phyloP scores from a whole-genome alignment of 441 rosid species.

The Rhodomyrtus psidioides region DNA sequence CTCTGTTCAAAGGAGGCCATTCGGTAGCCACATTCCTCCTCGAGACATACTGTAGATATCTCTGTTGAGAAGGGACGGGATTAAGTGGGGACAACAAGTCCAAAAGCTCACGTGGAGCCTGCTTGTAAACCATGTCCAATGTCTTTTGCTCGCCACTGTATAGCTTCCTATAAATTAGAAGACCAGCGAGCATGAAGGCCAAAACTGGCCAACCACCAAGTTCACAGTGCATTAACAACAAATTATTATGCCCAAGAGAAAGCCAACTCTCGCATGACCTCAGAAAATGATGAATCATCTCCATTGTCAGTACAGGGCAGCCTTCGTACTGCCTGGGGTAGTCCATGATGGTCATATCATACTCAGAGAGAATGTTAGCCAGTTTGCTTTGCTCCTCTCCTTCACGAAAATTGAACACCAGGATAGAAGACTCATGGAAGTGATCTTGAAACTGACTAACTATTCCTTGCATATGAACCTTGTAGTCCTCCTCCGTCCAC shows the following conservation, averaged over 20 bases:
- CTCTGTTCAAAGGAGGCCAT: conserved; percentile 92
- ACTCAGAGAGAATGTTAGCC: conserved; percentile 51
- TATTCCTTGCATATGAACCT: conserved; percentile 49
- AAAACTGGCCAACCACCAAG: conserved; percentile 82
- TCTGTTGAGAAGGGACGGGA: conserved; percentile 82
- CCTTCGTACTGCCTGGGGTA: conserved; percentile 93
- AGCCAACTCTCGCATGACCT: conserved; percentile 97
- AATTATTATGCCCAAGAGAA: conserved; percentile 62
- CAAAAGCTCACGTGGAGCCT: conserved; percentile 87
- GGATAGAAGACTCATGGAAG: conserved; percentile 69
- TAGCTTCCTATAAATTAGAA: conserved; percentile 80
- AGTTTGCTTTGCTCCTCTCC: conserved; percentile 51
- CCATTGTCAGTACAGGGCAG: conserved; percentile 75
- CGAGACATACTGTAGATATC: conserved; percentile 82
- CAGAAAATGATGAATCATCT: conserved; percentile 81
- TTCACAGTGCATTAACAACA: conserved; percentile 91
- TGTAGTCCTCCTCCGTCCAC: conserved; percentile 60
- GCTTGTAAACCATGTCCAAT: conserved; percentile 86
- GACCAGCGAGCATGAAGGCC: conserved; percentile 77
- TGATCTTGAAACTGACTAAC: conserved; percentile 63
- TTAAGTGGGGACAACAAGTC: conserved; percentile 70
- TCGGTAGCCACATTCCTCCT: conserved; percentile 85
- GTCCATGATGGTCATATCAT: conserved; percentile 91
- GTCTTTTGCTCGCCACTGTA: conserved; percentile 83
- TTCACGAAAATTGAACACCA: conserved; percentile 85